Percentiles rank a stretch among this genome's conserved stretches.
Evolutionary conservation across 495 filamentous ascomycete species (phyloP).

Genomic region (Aspergillus homomorphus): DNA sequence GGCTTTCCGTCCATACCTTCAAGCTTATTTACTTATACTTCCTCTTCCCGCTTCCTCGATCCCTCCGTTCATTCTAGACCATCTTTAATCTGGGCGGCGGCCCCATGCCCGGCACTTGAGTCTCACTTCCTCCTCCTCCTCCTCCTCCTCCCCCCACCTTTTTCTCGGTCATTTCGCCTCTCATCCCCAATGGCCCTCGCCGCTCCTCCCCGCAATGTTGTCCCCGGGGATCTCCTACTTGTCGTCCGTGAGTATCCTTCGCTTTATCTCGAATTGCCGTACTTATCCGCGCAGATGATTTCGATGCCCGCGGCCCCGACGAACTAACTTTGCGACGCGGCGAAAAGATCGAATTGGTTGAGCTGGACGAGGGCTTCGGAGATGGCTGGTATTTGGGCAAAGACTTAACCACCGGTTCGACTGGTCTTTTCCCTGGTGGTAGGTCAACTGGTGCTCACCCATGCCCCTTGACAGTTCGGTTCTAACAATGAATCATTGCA

Average conservation of each 20-base stretch:
- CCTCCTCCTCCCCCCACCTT: conserved; percentile 9
- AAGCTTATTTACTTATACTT: not conserved
- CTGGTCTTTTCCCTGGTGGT: conserved; percentile 90
- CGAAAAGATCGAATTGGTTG: conserved; percentile 86
- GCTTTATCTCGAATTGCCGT: conserved; percentile 1
- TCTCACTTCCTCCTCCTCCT: conserved; percentile 11
- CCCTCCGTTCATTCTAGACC: conserved; percentile 7
- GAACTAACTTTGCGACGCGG: conserved; percentile 86
- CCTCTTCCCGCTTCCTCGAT: not conserved
- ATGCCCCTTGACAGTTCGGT: not conserved
- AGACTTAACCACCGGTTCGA: conserved; percentile 69
- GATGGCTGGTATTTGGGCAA: conserved; percentile 97
- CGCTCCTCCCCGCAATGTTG: conserved; percentile 42
- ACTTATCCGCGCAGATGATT: conserved; percentile 60
- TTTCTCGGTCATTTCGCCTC: conserved; percentile 6
- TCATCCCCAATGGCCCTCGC: conserved; percentile 36
- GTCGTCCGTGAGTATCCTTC: conserved; percentile 68
- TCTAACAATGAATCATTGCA: conserved; percentile 13
- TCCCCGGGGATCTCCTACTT: conserved; percentile 65
- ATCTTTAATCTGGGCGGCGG: conserved; percentile 6
- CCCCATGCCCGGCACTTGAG: conserved; percentile 2
- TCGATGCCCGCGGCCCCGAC: conserved; percentile 83
- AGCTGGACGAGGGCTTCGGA: conserved; percentile 94
- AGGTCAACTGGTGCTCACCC: conserved; percentile 20
- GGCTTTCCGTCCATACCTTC: not conserved